These are phyloP conservation scores for Purpureocillium takamizusanense DNA, from an alignment of 2,329 filamentous ascomycete species.

Conservation along the genomic window DNA sequence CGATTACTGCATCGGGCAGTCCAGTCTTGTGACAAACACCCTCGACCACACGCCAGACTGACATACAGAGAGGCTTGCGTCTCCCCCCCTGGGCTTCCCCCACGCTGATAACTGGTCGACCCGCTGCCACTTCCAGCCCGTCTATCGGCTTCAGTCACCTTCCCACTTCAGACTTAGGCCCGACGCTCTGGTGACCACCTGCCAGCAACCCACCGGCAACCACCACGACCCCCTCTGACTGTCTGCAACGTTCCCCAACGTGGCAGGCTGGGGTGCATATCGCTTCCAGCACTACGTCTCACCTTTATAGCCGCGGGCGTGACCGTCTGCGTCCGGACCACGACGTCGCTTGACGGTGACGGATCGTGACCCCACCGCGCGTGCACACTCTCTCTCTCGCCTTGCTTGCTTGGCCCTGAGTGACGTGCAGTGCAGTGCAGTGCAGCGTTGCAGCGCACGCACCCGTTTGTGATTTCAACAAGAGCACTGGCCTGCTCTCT, in stretches of 20 bases:
- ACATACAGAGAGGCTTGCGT: too few species aligned
- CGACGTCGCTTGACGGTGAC: too few species aligned
- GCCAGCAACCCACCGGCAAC: too few species aligned
- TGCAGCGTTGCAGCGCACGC: too few species aligned
- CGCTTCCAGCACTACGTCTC: background rate
- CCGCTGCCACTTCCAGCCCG: background rate
- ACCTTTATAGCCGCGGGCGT: background rate
- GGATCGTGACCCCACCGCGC: conserved; percentile 1
- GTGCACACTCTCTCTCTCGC: background rate
- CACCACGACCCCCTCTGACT: too few species aligned
- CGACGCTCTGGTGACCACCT: too few species aligned
- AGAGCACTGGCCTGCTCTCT: conserved; percentile 1
- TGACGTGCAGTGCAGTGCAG: background rate
- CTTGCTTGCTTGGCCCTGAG: too few species aligned
- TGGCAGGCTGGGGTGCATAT: background rate
- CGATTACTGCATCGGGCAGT: too few species aligned
- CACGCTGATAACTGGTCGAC: background rate
- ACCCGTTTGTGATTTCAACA: too few species aligned
- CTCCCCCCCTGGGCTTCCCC: background rate
- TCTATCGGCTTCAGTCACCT: conserved; percentile 6
- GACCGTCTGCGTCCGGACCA: too few species aligned
- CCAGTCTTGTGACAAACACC: too few species aligned
- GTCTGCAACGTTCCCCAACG: conserved; percentile 7
- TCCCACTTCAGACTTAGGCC: conserved; percentile 7
- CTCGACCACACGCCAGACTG: too few species aligned